Evolutionary conservation across 2,329 filamentous ascomycete genomes (phyloP), one percentile per base, ranked within the genome.

Genomic region (Alternaria arborescens): DNA sequence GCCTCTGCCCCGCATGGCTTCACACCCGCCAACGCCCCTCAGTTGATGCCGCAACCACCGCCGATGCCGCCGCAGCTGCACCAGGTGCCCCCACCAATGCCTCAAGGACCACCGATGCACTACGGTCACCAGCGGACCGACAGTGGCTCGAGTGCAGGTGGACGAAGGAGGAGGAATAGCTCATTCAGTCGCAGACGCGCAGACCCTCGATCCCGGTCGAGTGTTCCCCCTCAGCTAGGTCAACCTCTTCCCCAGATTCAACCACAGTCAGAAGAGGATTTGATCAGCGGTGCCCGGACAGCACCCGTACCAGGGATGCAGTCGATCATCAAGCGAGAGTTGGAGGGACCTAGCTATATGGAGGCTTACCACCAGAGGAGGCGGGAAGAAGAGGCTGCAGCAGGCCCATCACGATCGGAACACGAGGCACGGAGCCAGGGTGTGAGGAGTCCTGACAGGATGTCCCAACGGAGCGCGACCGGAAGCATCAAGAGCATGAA

Each of bases 1-100:
- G 70, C 69, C 12, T 65, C 68, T 6, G 62, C 61, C 26, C 62
- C 71, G 42, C 76, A 76, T 50, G 71, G 69, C 76, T 77, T 78
- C 59, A 78, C 75, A 61, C 68, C 80, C 61, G 70, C 80, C 58
- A 75, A 81, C 61, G 74, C 79, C 61, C 70, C 76, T 64, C 70
- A 80, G 69, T 38, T 75, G 16, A 65, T 77, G 62, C 71, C 69
- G 38, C 73, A 69, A 47, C 71, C 71, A 46, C 60, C 67, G 8
- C 62, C 59, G 30, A 70, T 61, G 55, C 62, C 66, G 47, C 59
- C 65, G 46, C 73, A 71, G 44, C 70, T 74, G 47, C 72, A 74
- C 42, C 73, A 71, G 44, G 65, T 64, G 28, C 71, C 67, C 8
- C 69, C 68, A 38, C 71, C 66, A 1, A 60, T 71, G 18, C 64